phyloP scores from a whole-genome alignment of 495 filamentous ascomycete species.

The Hypomontagnella submonticulosa region DNA sequence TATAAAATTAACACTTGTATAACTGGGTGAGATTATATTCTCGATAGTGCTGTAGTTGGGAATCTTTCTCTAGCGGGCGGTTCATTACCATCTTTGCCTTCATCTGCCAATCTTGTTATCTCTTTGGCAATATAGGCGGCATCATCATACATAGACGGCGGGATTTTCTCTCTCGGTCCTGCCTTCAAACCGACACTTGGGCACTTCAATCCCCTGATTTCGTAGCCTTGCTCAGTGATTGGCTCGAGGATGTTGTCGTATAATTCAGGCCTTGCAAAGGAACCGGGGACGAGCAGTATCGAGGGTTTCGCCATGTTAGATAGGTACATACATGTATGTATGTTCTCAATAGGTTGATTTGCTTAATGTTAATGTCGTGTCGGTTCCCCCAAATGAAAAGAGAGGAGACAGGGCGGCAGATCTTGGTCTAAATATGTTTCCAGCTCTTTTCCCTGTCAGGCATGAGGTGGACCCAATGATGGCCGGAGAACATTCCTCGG shows the following conservation, averaged over 20 bases:
- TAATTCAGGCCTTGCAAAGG: constrained; percentile 47
- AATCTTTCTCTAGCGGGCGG: not conserved
- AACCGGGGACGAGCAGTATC: constrained; percentile 55
- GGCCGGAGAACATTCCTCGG: no score
- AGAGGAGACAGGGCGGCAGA: no score
- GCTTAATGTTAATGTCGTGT: not conserved
- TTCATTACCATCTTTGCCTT: constrained; percentile 48
- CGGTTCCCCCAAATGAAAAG: not conserved
- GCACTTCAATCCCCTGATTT: constrained; percentile 37
- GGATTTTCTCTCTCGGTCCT: constrained; percentile 6
- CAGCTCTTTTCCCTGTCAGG: no score
- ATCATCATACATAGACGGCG: constrained; percentile 44
- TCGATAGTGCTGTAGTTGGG: no score
- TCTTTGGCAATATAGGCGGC: constrained; percentile 45
- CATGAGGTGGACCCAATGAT: no score
- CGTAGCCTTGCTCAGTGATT: constrained; percentile 44
- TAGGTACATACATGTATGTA: not conserved
- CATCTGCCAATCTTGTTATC: constrained; percentile 42
- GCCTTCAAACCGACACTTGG: constrained; percentile 32
- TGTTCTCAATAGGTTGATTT: not conserved
- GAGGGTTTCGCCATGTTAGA: constrained; percentile 48
- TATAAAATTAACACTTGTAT: not conserved
- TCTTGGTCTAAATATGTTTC: no score
- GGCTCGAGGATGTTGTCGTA: constrained; percentile 47
- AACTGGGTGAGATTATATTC: no score